Conservation (phyloP, 1,284 basidiomycete species). For the Chondrostereum purpureum region DNA sequence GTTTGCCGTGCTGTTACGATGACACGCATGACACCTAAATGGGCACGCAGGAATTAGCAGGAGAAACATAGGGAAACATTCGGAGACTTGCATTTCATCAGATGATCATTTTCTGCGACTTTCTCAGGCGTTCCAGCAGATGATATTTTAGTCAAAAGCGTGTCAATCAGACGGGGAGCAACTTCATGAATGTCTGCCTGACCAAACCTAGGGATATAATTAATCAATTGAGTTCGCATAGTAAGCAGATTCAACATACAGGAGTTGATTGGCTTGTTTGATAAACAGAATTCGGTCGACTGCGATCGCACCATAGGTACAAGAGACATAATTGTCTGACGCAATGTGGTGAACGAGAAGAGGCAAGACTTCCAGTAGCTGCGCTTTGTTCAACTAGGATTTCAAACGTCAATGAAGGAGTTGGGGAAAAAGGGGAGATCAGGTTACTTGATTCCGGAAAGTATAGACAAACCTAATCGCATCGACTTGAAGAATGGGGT, state of each 20-base stretch:
- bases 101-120: conserved; percentile 94
- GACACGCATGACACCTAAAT: conserved; percentile 85
- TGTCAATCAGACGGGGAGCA: conserved; percentile 71
- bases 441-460: conserved; percentile 88
- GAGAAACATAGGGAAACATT: background rate
- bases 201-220: conserved; percentile 66
- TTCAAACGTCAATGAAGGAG: background rate
- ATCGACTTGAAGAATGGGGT: conserved; percentile 92
- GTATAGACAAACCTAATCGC: conserved; percentile 92
- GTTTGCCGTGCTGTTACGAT: conserved; percentile 84
- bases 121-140: conserved; percentile 84
- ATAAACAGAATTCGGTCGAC: conserved; percentile 88
- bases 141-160: conserved; percentile 80
- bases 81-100: conserved; percentile 83
- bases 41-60: conserved; percentile 7
- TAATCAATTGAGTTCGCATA: background rate
- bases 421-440: conserved; percentile 2
- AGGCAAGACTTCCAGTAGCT: conserved; percentile 88
- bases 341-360: conserved; percentile 81
- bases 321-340: conserved; percentile 80
- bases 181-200: conserved; percentile 83
- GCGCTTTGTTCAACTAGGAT: conserved; percentile 83
- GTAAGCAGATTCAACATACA: conserved; percentile 41
- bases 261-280: conserved; percentile 64
- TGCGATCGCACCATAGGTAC: conserved; percentile 86